Evolutionary conservation across 345 rosid species (phyloP), one percentile per base, ranked within the genome.

Genomic region (Boechera retrofracta): DNA sequence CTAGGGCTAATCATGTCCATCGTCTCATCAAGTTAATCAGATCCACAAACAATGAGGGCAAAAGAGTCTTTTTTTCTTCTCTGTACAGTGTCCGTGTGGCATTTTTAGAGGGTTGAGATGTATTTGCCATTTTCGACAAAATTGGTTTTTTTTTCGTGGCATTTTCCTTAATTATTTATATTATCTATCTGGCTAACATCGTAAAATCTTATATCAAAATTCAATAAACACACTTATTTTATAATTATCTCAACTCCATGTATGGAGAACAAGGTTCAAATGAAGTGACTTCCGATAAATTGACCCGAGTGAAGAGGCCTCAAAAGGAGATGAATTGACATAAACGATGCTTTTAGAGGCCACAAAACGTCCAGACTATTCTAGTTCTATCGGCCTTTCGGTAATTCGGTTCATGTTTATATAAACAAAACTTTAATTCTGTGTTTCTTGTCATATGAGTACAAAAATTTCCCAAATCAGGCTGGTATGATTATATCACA

Each of bases 401-500:
- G 16, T 16, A 16, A 16, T 16, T 16, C 16, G 12, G 29, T 52
- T 24, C 26, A 52, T 52, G 56, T 51, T 29, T n/a, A 7, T 3
- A 11, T 7, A 42, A 45, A 45, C 57, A 48, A 21, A 60, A 55
- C 58, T 32, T 55, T 2, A 58, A n/a, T 33, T 26, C 1, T 55
- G 56, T 32, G 45, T 54, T 32, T 47, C 10, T 64, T 8, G 26
- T 45, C 41, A 9, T 66, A 26, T 39, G 57, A n/a, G 67, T 67
- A 28, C 51, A 66, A 66, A 74, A 8, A 10, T 26, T 32, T 45
- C 21, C 33, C 18, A 48, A 56, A 56, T 45, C n/a, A 35, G 39
- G 49, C 57, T 42, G 48, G 18, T 56, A 24, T 35, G 38, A 7
- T 56, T 47, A 45, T 33, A 65, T 33, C 32, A 74, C 21, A 49